Evolutionary conservation across 2,329 filamentous ascomycete species (phyloP), one percentile per base, ranked within the genome.

Genomic region (Fusarium napiforme): DNA sequence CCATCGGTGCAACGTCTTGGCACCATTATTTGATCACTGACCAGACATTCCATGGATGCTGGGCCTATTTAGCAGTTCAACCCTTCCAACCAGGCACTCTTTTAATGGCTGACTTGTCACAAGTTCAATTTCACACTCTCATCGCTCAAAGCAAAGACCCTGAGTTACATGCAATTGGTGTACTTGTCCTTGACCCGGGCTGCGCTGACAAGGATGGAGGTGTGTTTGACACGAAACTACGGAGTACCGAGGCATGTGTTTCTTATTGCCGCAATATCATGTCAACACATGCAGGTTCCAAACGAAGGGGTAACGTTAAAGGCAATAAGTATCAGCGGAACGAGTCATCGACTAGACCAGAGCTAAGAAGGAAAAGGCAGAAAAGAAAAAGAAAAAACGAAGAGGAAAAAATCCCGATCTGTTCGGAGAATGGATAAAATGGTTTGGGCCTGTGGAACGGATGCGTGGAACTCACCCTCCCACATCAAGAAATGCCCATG

Each of bases 401-500:
- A 62, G 52, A 26, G 45, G 64, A 67, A 58, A 71, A 65, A 65
- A 67, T 62, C 69, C 69, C 64, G 55, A 76, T 74, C 64, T 71
- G n/a, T 47, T 62, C 64, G 45, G 73, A 75, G 59, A 70, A 67
- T 67, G 61, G 34, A 64, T 62, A 64, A 72, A 66, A 49, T 50
- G 37, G 67, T 56, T 46, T 49, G 56, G 50, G 32, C 12, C 15
- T 64, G 65, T 72, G 56, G 74, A 76, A 72, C 61, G 60, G 43
- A 75, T 69, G 52, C 60, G 50, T 78, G 76, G 76, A 71, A 76
- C 73, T 68, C 47, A n/a, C 57, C 55, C 60, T 49, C 62, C 76
- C 66, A 70, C 64, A 72, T 77, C 53, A 26, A 76, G 76, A 73
- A 76, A 69, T 69, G 47, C 66, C 68, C 37, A 75, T 78, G 75